Evolutionary conservation across 2,329 filamentous ascomycete genomes (phyloP), one percentile per base, ranked within the genome.

Genomic region (Hypoxylon sp.): DNA sequence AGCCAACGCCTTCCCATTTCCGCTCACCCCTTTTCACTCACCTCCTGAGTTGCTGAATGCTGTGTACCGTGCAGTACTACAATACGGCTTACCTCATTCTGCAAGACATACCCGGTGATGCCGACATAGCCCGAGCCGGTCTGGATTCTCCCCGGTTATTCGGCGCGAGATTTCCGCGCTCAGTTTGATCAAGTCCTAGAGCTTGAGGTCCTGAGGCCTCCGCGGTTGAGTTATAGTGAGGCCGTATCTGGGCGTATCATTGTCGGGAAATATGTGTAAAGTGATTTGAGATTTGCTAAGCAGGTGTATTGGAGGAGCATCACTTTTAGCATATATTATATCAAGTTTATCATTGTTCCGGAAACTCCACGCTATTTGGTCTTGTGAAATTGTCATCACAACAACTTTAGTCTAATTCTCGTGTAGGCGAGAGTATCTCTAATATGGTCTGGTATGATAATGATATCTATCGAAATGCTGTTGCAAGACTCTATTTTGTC

Each of bases 401-500:
- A 37, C 19, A 47, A 54, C 44, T 37, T 37, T 26, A 53, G 14
- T 53, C 19, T 53, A 48, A 9, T 19, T 54, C 51, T 46, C 31
- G 29, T 50, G 24, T 51, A 31, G 44, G 63, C 44, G 33, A 54
- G 26, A 42, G 46, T 5, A 42, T 35, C 51, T 53, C 22, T 35
- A 35, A 19, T 5, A 33, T 58, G 42, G 42, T 31, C 26, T 37
- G 50, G 37, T 60, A 52, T 63, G 39, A 42, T 59, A 50, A 44
- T 66, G 47, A 51, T 59, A 60, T 64, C 42, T 62, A 57, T 59
- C 46, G 33, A 31, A 51, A 58, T 59, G 60, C 59, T 53, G 19
- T 50, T 31, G 35, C 29, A 11, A 33, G 29, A 42, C 24, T n/a
- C 31, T 17, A 11, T n/a, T 37, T n/a, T 8, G 39, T 61, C 29